These are phyloP conservation scores for Penicillium sp. DNA, from an alignment of 2,329 filamentous ascomycete species.

Conservation along the genomic window DNA sequence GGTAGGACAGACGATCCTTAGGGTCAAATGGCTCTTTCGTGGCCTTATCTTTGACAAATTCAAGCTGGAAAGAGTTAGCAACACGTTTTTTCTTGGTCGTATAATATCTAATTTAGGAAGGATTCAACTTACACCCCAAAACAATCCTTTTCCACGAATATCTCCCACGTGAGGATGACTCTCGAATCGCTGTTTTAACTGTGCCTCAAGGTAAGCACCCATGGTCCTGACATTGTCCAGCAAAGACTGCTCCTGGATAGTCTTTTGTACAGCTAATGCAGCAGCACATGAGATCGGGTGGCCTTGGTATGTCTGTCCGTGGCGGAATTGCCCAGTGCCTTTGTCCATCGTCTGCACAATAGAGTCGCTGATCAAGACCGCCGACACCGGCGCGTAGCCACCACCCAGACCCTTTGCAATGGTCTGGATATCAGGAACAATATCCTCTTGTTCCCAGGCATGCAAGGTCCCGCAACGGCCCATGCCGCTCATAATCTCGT, in stretches of 20 bases:
- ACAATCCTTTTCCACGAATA: conserved; percentile 58
- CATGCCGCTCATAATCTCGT: conserved; percentile 71
- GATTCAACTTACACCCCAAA: conserved; percentile 54
- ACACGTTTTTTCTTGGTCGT: background rate
- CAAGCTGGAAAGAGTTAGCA: conserved; percentile 39
- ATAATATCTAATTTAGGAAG: background rate
- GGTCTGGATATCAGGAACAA: conserved; percentile 59
- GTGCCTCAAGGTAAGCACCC: conserved; percentile 46
- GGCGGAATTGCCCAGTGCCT: conserved; percentile 52
- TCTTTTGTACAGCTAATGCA: conserved; percentile 60
- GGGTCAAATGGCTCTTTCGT: conserved; percentile 56
- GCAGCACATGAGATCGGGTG: conserved; percentile 57
- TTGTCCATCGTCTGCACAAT: conserved; percentile 50
- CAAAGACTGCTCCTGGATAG: conserved; percentile 57
- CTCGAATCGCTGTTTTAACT: conserved; percentile 46
- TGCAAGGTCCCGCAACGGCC: conserved; percentile 58
- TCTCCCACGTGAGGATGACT: conserved; percentile 54
- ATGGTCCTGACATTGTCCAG: conserved; percentile 57
- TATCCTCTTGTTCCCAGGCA: conserved; percentile 58
- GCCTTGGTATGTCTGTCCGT: conserved; percentile 63
- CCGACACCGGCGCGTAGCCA: conserved; percentile 57
- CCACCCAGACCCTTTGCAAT: conserved; percentile 60
- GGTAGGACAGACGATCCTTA: conserved; percentile 45
- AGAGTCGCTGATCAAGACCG: conserved; percentile 51
- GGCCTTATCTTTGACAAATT: conserved; percentile 56